phyloP scores from a whole-genome alignment of 768 basidiomycete genomes.

The Amanita inopinata region DNA sequence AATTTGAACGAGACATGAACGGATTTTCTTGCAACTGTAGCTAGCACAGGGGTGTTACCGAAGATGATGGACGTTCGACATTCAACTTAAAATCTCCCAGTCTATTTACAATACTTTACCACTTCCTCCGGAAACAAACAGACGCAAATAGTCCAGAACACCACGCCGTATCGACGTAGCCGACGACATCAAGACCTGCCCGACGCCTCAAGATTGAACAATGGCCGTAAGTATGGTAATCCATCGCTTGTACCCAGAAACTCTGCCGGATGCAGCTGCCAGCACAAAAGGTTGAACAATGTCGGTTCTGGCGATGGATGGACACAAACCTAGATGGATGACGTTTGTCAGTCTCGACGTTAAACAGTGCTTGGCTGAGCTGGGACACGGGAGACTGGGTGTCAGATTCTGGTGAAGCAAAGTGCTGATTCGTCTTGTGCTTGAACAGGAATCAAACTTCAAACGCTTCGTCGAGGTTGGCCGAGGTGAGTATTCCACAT shows the following conservation, averaged over 20 bases:
- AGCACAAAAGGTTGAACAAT: background rate
- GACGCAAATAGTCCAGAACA: background rate
- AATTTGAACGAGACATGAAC: no score
- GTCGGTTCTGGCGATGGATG: slow-evolving; percentile 6
- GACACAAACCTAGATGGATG: slow-evolving; percentile 6
- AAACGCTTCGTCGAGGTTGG: slow-evolving; percentile 98
- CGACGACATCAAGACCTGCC: slow-evolving; percentile 5
- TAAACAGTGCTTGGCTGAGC: background rate
- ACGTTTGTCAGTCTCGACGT: background rate
- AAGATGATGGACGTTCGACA: no score
- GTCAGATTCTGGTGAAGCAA: no score
- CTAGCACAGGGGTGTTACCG: no score
- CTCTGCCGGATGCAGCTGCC: background rate
- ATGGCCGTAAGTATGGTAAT: slow-evolving; percentile 3
- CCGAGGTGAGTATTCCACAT: slow-evolving; percentile 49
- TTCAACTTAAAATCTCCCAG: no score
- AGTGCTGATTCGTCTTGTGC: no score
- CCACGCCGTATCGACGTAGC: background rate
- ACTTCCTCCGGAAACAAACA: background rate
- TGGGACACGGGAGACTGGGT: no score
- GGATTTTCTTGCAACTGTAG: no score
- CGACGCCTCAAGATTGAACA: slow-evolving; percentile 1
- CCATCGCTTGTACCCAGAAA: background rate
- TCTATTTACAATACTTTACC: background rate
- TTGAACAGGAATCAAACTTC: slow-evolving; percentile 71